These are phyloP conservation scores for Eutypella sp. DNA, from an alignment of 2,329 filamentous ascomycete species.

Conservation along the genomic window DNA sequence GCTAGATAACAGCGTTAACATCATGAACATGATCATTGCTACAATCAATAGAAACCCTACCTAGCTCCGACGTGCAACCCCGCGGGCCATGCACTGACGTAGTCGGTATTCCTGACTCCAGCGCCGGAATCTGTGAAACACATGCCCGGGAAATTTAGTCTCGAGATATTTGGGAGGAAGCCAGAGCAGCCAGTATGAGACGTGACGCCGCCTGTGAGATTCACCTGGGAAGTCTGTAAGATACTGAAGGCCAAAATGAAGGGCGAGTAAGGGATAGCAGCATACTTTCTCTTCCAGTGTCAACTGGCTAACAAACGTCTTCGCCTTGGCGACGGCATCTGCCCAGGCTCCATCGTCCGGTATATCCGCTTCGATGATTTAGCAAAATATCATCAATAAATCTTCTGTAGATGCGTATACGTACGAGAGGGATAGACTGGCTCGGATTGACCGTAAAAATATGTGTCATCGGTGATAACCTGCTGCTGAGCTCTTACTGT, in stretches of 20 bases:
- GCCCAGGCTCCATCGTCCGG: constrained; percentile 38
- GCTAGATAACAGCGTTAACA: constrained; percentile 39
- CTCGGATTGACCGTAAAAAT: constrained; percentile 13
- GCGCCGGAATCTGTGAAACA: constrained; percentile 13
- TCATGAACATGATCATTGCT: too few relatives aligned
- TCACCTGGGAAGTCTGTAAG: constrained; percentile 3
- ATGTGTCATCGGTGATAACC: constrained; percentile 8
- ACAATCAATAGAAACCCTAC: neutral
- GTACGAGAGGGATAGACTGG: constrained; percentile 14
- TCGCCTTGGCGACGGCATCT: constrained; percentile 54
- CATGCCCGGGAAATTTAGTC: constrained; percentile 11
- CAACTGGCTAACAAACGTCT: constrained; percentile 57
- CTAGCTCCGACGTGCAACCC: constrained; percentile 13
- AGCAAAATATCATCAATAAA: neutral
- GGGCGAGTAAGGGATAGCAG: too few relatives aligned
- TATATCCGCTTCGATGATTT: constrained; percentile 3
- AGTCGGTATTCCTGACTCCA: constrained; percentile 11
- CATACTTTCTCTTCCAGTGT: constrained; percentile 57
- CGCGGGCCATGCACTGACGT: constrained; percentile 11
- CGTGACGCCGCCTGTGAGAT: constrained; percentile 10
- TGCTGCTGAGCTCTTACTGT: neutral
- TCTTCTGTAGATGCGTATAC: neutral
- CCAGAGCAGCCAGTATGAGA: constrained; percentile 10
- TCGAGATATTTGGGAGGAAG: constrained; percentile 11
- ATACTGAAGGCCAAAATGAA: neutral